Percentiles rank a stretch among this genome's conserved stretches.
Evolutionary conservation across 2,329 filamentous ascomycete species (phyloP).

Genomic region (Alternaria sp.): DNA sequence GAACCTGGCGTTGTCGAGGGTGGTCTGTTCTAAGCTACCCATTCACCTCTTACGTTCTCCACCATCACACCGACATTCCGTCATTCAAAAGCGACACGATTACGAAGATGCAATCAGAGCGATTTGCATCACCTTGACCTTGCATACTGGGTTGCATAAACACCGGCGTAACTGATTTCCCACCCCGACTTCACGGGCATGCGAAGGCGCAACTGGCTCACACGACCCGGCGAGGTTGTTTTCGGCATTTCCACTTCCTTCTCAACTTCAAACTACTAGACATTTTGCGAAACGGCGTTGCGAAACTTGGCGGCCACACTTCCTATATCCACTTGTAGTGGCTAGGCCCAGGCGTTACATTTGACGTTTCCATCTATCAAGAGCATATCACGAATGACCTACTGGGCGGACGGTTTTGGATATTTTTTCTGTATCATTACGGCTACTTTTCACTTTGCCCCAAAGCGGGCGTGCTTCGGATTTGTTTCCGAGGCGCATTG

Average conservation of each 20-base stretch:
- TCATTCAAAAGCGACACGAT: constrained; percentile 32
- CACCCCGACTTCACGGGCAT: constrained; percentile 22
- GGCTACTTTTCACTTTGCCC: constrained; percentile 16
- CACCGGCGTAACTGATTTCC: constrained; percentile 38
- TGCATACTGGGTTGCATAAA: constrained; percentile 45
- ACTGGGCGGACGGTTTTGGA: constrained; percentile 22
- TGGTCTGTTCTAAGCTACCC: constrained; percentile 36
- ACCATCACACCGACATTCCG: constrained; percentile 5
- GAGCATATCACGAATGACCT: constrained; percentile 27
- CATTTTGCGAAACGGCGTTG: constrained; percentile 29
- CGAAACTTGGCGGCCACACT: constrained; percentile 23
- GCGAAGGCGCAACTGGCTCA: constrained; percentile 43
- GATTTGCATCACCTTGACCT: constrained; percentile 37
- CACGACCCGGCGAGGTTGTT: constrained; percentile 35
- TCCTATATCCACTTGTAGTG: constrained; percentile 20
- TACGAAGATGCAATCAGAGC: constrained; percentile 43
- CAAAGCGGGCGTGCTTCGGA: neutral
- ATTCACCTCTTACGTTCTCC: neutral
- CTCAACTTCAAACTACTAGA: constrained; percentile 22
- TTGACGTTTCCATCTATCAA: constrained; percentile 14
- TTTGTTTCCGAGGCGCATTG: neutral
- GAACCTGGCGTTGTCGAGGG: constrained; percentile 46
- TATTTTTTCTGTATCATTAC: constrained; percentile 23
- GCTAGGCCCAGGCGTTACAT: constrained; percentile 13
- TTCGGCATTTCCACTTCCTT: constrained; percentile 14